These are phyloP conservation scores for Perilla frutescens DNA, from an alignment of 257 asterid species.

Conservation along the genomic window DNA sequence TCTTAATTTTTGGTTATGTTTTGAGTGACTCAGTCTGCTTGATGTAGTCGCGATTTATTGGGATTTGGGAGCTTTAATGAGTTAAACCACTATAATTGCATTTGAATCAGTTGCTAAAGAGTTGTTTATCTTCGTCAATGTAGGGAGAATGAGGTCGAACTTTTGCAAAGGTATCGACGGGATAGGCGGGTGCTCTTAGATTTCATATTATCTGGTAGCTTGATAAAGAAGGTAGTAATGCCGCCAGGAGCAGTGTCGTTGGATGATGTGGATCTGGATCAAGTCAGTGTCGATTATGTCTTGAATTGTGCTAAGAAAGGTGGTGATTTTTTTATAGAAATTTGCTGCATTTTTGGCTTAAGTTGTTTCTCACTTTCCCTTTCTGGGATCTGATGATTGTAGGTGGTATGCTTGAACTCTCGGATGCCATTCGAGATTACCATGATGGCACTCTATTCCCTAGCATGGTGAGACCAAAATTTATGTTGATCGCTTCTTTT, in stretches of 20 bases:
- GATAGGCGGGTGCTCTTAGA: conserved; percentile 83
- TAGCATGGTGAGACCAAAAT: conserved; percentile 66
- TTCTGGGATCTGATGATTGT: conserved; percentile 34
- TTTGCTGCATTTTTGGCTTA: conserved; percentile 14
- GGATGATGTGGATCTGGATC: conserved; percentile 98
- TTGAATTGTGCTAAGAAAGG: conserved; percentile 94
- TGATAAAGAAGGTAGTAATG: conserved; percentile 91
- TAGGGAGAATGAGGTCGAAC: conserved; percentile 79
- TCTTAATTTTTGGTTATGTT: conserved; percentile 19
- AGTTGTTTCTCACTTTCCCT: conserved; percentile 28
- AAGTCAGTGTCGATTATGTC: conserved; percentile 90
- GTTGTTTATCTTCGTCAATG: conserved; percentile 33
- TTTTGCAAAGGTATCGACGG: conserved; percentile 86
- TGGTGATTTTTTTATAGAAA: conserved; percentile 31
- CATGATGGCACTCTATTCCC: conserved; percentile 87
- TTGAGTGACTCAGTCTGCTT: background rate
- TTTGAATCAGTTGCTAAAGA: conserved; percentile 22
- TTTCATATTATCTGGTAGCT: conserved; percentile 85
- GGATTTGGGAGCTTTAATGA: conserved; percentile 19
- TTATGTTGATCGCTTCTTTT: conserved; percentile 11
- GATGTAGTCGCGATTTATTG: conserved; percentile 29
- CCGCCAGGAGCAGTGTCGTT: conserved; percentile 98
- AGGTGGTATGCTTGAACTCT: conserved; percentile 92
- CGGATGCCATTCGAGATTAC: conserved; percentile 94
- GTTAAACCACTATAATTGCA: background rate